Conservation (phyloP, 495 filamentous ascomycete genomes). For the Penicillium diatomitis region DNA sequence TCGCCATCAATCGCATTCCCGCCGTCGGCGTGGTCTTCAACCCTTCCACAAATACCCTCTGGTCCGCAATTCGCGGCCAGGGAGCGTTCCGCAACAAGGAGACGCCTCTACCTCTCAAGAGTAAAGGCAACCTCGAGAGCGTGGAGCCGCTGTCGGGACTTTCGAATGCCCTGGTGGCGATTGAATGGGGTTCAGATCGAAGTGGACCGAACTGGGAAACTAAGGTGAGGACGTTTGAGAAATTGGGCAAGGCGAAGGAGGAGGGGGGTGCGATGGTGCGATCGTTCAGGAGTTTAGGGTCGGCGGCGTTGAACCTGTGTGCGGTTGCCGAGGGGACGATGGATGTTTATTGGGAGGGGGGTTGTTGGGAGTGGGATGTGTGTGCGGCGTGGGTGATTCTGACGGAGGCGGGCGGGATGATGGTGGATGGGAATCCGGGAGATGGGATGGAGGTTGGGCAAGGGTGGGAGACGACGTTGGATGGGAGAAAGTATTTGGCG, state of each 20-base stretch:
- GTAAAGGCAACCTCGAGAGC: conserved; percentile 3
- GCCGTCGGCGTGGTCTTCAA: conserved; percentile 79
- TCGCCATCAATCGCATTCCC: conserved; percentile 53
- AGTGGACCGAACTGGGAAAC: conserved; percentile 66
- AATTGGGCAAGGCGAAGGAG: conserved; percentile 51
- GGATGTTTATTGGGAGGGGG: conserved; percentile 89
- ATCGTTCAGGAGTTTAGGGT: conserved; percentile 62
- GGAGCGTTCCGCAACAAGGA: conserved; percentile 55
- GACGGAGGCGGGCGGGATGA: conserved; percentile 70
- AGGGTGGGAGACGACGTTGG: conserved; percentile 62
- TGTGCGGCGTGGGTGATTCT: conserved; percentile 87
- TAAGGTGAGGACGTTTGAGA: conserved; percentile 60
- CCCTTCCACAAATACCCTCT: conserved; percentile 60
- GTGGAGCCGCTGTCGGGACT: conserved; percentile 50
- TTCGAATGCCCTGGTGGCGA: conserved; percentile 51
- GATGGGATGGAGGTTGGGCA: background rate
- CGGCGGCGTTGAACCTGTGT: conserved; percentile 77
- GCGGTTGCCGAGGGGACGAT: conserved; percentile 68
- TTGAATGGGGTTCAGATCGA: conserved; percentile 74
- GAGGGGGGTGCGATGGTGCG: conserved; percentile 81
- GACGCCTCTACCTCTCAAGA: conserved; percentile 47
- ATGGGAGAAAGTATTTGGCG: conserved; percentile 70
- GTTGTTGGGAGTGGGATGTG: conserved; percentile 94
- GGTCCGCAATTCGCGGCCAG: conserved; percentile 57
- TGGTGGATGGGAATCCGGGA: conserved; percentile 70